These are phyloP conservation scores for Ephemerocybe angulata DNA, from an alignment of 768 basidiomycete species.

Conservation along the genomic window DNA sequence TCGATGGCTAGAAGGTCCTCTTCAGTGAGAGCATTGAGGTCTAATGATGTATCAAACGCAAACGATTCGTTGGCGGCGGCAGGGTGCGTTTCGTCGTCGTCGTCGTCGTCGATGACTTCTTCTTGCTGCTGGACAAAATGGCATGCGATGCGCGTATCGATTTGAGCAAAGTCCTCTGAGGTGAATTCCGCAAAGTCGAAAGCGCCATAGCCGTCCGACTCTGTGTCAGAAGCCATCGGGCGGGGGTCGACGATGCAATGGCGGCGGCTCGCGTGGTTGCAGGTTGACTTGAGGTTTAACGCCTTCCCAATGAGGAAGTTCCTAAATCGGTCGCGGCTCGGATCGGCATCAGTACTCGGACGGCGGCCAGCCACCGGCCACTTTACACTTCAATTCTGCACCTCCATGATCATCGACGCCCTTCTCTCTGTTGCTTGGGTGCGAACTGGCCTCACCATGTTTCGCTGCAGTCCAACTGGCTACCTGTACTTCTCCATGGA, in stretches of 20 bases:
- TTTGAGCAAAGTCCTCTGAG: slow-evolving; percentile 47
- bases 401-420: too few species aligned
- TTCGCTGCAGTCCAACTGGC: too few species aligned
- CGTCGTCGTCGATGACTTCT: not conserved
- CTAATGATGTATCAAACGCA: slow-evolving; percentile 10
- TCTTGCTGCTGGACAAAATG: not conserved
- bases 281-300: too few species aligned
- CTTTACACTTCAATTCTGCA: too few species aligned
- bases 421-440: too few species aligned
- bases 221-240: slow-evolving; percentile 19
- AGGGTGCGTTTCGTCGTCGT: not conserved
- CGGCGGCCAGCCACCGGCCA: too few species aligned
- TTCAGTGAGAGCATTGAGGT: slow-evolving; percentile 16
- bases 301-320: too few species aligned
- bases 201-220: slow-evolving; percentile 34
- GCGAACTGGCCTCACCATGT: too few species aligned
- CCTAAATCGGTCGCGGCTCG: too few species aligned
- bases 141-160: slow-evolving; percentile 39
- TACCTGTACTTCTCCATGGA: too few species aligned
- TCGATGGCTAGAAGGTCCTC: slow-evolving; percentile 17
- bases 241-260: not conserved
- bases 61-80: slow-evolving; percentile 8
- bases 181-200: slow-evolving; percentile 56
- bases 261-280: not conserved
- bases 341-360: too few species aligned